These are phyloP conservation scores for Platanus orientalis DNA, from an alignment of 164 flowering plant species.

Conservation along the genomic window DNA sequence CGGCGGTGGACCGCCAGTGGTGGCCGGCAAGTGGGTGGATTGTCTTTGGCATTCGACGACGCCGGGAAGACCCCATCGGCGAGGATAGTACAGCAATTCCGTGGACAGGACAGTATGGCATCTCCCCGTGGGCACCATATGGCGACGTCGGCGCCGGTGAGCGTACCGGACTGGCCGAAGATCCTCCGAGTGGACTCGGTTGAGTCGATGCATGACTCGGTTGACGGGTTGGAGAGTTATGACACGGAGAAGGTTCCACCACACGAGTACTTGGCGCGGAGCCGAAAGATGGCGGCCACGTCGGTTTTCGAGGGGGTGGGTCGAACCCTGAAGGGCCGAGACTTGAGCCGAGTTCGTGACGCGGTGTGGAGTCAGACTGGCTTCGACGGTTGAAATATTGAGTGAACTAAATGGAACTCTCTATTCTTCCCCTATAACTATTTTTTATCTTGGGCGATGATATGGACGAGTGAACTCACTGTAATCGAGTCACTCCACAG, in stretches of 20 bases:
- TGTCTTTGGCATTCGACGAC: conserved; percentile 71
- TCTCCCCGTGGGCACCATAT: conserved; percentile 32
- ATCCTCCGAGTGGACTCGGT: conserved; percentile 62
- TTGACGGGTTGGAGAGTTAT: conserved; percentile 34
- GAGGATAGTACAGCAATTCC: conserved; percentile 57
- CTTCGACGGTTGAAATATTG: conserved; percentile 2
- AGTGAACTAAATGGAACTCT: neutral
- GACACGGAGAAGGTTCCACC: conserved; percentile 74
- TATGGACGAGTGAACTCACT: conserved; percentile 9
- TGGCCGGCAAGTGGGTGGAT: conserved; percentile 51
- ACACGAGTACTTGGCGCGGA: conserved; percentile 82
- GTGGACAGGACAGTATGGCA: conserved; percentile 26
- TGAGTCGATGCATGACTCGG: conserved; percentile 60
- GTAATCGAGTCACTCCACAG: conserved; percentile 8
- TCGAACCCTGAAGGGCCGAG: conserved; percentile 94
- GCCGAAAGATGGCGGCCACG: conserved; percentile 37
- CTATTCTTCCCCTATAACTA: too few relatives aligned
- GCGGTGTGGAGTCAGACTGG: conserved; percentile 29
- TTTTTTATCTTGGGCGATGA: conserved; percentile 4
- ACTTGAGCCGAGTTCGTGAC: conserved; percentile 87
- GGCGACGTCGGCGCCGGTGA: conserved; percentile 84
- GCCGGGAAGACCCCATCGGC: conserved; percentile 29
- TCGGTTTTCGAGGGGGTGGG: conserved; percentile 92
- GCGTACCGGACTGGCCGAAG: conserved; percentile 82
- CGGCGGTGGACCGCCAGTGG: conserved; percentile 3